These are phyloP conservation scores for Lodderomyces beijingensis DNA, from an alignment of 1,139 yeast species.

Conservation along the genomic window DNA sequence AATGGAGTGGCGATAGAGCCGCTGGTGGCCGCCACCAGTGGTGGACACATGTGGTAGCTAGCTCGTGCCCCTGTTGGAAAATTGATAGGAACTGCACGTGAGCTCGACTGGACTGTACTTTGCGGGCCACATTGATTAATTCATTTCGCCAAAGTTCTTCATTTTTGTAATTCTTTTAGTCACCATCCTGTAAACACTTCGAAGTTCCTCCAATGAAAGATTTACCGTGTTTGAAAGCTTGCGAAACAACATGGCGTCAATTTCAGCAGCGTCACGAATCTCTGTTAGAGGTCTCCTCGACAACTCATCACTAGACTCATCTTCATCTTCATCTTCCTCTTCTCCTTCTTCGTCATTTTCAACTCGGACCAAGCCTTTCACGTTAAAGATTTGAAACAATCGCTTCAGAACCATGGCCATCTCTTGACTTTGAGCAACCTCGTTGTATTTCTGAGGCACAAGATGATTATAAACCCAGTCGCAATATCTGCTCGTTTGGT, in stretches of 20 bases:
- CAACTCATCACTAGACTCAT: too few relatives aligned
- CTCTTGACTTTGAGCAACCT: slow-evolving; percentile 14
- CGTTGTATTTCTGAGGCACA: slow-evolving; percentile 20
- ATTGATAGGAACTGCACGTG: too few relatives aligned
- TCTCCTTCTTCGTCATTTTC: background rate
- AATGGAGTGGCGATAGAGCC: too few relatives aligned
- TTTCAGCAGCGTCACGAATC: background rate
- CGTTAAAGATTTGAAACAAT: slow-evolving; percentile 29
- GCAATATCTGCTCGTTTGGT: slow-evolving; percentile 35
- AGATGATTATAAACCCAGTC: slow-evolving; percentile 37
- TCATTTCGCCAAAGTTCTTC: too few relatives aligned
- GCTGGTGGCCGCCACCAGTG: too few relatives aligned
- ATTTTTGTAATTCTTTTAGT: too few relatives aligned
- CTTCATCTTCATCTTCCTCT: background rate
- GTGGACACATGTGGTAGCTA: too few relatives aligned
- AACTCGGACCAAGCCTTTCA: too few relatives aligned
- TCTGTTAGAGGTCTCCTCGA: too few relatives aligned
- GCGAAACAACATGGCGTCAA: slow-evolving; percentile 1
- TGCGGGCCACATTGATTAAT: background rate
- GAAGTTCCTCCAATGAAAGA: background rate
- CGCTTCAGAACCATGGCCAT: slow-evolving; percentile 30
- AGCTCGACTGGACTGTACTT: too few relatives aligned
- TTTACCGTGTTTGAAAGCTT: background rate
- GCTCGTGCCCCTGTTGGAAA: too few relatives aligned
- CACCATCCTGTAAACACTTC: background rate